Percentiles rank a stretch among this genome's conserved stretches.
phyloP scores from a whole-genome alignment of 805 yeast species.

The Debaryomyces tyrocola region DNA sequence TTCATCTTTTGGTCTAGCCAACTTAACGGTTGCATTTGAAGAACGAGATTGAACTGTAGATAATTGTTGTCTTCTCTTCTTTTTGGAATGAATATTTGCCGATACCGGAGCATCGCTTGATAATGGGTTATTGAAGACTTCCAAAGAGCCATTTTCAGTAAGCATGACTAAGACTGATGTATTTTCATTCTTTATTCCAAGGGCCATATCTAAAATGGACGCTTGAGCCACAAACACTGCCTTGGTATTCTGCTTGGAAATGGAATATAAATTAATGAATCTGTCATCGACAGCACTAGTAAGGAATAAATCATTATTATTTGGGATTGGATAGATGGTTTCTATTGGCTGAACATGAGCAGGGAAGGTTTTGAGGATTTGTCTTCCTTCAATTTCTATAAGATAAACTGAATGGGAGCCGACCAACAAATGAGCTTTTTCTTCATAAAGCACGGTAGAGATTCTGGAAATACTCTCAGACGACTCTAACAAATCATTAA shows the following conservation, averaged over 20 bases:
- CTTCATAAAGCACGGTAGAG: slow-evolving; percentile 25
- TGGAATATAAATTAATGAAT: slow-evolving; percentile 69
- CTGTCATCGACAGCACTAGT: slow-evolving; percentile 81
- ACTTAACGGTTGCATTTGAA: slow-evolving; percentile 43
- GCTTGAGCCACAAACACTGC: slow-evolving; percentile 71
- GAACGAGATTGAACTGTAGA: slow-evolving; percentile 49
- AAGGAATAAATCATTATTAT: slow-evolving; percentile 48
- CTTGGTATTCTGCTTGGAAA: slow-evolving; percentile 43
- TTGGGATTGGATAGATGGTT: slow-evolving; percentile 40
- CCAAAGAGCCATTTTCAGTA: slow-evolving; percentile 75
- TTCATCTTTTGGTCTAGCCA: slow-evolving; percentile 48
- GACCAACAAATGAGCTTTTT: slow-evolving; percentile 48
- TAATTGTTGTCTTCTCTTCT: slow-evolving; percentile 45
- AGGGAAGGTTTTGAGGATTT: slow-evolving; percentile 56
- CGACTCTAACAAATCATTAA: slow-evolving; percentile 37
- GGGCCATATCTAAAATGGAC: slow-evolving; percentile 49
- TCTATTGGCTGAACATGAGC: slow-evolving; percentile 75
- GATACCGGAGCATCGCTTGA: slow-evolving; percentile 21
- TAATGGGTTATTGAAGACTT: slow-evolving; percentile 64
- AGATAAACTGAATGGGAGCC: slow-evolving; percentile 69
- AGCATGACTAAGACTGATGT: slow-evolving; percentile 48
- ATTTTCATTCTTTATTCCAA: slow-evolving; percentile 30
- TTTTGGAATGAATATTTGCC: slow-evolving; percentile 24
- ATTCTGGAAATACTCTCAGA: slow-evolving; percentile 34
- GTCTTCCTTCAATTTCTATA: slow-evolving; percentile 39